Percentiles rank a stretch among this genome's conserved stretches.
Conservation (phyloP, 192 early-diverging fungal species). For the Entomortierella lignicola region DNA sequence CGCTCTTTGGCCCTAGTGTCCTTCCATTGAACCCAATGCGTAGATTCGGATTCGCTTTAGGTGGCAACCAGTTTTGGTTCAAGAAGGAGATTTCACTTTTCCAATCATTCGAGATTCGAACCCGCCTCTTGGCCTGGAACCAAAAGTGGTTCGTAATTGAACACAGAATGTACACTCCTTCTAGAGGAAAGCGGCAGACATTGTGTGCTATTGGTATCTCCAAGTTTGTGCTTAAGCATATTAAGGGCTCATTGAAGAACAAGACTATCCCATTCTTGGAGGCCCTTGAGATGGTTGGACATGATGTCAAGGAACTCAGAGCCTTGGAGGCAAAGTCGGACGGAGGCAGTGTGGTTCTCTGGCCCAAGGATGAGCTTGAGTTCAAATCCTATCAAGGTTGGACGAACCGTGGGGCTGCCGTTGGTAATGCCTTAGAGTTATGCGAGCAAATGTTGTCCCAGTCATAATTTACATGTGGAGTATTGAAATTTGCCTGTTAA, state of each 20-base stretch:
- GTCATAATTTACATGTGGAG: constrained; percentile 6
- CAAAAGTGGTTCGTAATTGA: constrained; percentile 64
- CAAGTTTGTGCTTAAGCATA: constrained; percentile 50
- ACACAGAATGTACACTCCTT: constrained; percentile 53
- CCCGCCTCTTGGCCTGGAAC: constrained; percentile 58
- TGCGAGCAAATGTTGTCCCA: constrained; percentile 41
- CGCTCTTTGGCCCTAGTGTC: constrained; percentile 43
- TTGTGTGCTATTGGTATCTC: constrained; percentile 52
- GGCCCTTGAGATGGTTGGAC: constrained; percentile 50
- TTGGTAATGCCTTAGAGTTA: constrained; percentile 46
- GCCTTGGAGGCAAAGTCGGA: constrained; percentile 32
- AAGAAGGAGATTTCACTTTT: constrained; percentile 60
- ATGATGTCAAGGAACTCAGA: constrained; percentile 33
- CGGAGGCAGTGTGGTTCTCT: constrained; percentile 39
- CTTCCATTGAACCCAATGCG: constrained; percentile 42
- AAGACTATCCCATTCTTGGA: constrained; percentile 55
- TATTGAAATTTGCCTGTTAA: too few species aligned
- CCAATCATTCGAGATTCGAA: constrained; percentile 58
- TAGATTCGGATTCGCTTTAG: constrained; percentile 45
- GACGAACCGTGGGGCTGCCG: constrained; percentile 35
- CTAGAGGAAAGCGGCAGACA: neutral
- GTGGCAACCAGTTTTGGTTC: constrained; percentile 60
- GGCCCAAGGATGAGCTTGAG: constrained; percentile 48
- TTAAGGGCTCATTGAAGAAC: constrained; percentile 42
- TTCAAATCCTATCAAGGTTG: constrained; percentile 51